Conservation (phyloP, 169 alveolate species). For the Plasmodium reichenowi region DNA sequence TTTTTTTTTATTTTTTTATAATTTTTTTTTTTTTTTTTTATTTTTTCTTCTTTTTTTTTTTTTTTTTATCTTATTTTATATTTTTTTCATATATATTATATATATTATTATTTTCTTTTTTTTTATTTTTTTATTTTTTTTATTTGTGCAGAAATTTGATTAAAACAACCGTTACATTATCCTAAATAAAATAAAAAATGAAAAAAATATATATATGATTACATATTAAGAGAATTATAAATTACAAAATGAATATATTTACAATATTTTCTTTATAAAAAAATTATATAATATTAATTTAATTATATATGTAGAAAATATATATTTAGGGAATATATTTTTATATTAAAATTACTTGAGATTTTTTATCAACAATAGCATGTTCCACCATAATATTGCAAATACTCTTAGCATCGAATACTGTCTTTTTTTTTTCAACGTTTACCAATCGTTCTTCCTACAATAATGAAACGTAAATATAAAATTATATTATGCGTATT, state of each 20-base stretch:
- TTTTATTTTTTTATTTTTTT: constrained; percentile 12
- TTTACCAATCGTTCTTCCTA: constrained; percentile 82
- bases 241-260: too few species aligned
- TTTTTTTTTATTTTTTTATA: constrained; percentile 37
- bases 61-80: constrained; percentile 18
- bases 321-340: too few species aligned
- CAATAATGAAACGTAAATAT: neutral
- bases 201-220: neutral
- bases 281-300: too few species aligned
- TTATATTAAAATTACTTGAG: constrained; percentile 79
- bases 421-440: constrained; percentile 74
- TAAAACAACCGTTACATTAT: constrained; percentile 74
- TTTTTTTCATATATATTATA: constrained; percentile 11
- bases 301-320: too few species aligned
- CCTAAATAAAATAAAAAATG: constrained; percentile 7
- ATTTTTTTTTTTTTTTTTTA: neutral
- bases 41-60: neutral
- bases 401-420: constrained; percentile 75
- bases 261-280: too few species aligned
- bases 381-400: constrained; percentile 85
- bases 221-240: too few species aligned
- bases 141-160: constrained; percentile 62
- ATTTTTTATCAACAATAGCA: constrained; percentile 80
- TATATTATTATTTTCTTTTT: neutral
- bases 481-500: neutral